Evolutionary conservation across 2,329 filamentous ascomycete species (phyloP).

Genomic region (Cadophora gregata): DNA sequence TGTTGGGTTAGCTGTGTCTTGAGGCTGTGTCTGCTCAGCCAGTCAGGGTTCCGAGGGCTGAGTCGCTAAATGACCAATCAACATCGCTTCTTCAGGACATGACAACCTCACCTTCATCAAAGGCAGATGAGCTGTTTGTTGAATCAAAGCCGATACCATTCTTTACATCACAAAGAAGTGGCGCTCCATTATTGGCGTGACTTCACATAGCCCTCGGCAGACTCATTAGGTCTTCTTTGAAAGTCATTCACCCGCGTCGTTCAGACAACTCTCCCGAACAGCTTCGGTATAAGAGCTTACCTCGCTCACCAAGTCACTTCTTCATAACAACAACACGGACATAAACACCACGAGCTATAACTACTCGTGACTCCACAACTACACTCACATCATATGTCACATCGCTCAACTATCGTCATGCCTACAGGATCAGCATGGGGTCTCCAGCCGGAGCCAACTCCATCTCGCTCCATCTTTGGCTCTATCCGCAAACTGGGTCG

Average conservation of each 20-base stretch:
- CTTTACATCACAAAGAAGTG: conserved; percentile 2
- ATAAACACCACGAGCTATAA: neutral
- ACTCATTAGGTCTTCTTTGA: conserved; percentile 1
- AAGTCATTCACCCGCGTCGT: neutral
- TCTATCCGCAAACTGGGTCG: conserved; percentile 33
- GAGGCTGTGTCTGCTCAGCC: neutral
- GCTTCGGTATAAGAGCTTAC: conserved; percentile 2
- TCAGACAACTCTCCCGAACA: neutral
- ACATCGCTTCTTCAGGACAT: neutral
- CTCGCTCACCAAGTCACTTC: neutral
- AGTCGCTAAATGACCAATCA: conserved; percentile 9
- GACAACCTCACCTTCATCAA: neutral
- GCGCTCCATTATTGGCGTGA: conserved; percentile 3
- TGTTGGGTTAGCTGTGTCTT: neutral
- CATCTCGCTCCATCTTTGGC: conserved; percentile 28
- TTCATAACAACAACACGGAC: neutral
- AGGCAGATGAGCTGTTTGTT: neutral
- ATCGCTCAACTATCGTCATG: conserved; percentile 23
- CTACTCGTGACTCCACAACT: neutral
- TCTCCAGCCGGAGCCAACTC: conserved; percentile 18
- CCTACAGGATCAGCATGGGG: conserved; percentile 24
- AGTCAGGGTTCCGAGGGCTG: neutral
- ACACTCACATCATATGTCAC: conserved; percentile 10
- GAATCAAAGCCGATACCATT: neutral
- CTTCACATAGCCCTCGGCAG: conserved; percentile 10